Base-by-base conservation (phyloP, 2,329 filamentous ascomycete species). In the Monosporascus ibericus region DNA sequence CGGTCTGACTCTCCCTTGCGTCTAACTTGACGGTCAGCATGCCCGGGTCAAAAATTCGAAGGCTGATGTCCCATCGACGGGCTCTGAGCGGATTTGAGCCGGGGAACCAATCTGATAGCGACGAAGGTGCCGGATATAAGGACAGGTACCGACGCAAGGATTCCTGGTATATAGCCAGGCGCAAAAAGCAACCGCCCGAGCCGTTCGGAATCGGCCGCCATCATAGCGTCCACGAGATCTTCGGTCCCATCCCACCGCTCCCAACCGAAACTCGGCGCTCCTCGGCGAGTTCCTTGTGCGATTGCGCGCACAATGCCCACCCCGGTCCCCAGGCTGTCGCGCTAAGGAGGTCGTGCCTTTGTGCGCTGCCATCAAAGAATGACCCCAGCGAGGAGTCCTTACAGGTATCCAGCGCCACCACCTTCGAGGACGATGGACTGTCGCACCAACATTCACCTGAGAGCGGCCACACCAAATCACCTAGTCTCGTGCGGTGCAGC, bases 231-330 rank as follows among this genome's bases (percentile, higher is more conserved):
- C 69, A 73, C 59, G 68, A 68, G 55, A 68, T 72, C 52, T 61
- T 68, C 34, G 65, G 65, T 24, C 66, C 71, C 40, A 53, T 71
- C 24, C 70, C 74, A 48, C 66, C 70, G 46, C 61, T 72, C 18
- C 68, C 70, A n/a, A 67, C 60, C 49, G 67, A 66, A 48, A 70
- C 66, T 14, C 66, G 69, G 44, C 65, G 69, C 53, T 73, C 73
- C 18, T 72, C 75, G 24, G 68, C 68, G 46, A 75, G 70, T 57
- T 78, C 76, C 63, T 72, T 77, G 60, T 74, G 71, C 59, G 75
- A 70, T 56, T 72, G 64, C 52, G 71, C 76, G 40, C 67, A 64
- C 57, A 65, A 70, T 58, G 63, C 54, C 49, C 65, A 65, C 50
- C 58, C 48, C 40, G 62, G 62, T 50, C 60, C 60, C 24, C 56